Evolutionary conservation across 225 moss, liverwort and hornwort genomes (phyloP).

Genomic region (Ulota crispa): DNA sequence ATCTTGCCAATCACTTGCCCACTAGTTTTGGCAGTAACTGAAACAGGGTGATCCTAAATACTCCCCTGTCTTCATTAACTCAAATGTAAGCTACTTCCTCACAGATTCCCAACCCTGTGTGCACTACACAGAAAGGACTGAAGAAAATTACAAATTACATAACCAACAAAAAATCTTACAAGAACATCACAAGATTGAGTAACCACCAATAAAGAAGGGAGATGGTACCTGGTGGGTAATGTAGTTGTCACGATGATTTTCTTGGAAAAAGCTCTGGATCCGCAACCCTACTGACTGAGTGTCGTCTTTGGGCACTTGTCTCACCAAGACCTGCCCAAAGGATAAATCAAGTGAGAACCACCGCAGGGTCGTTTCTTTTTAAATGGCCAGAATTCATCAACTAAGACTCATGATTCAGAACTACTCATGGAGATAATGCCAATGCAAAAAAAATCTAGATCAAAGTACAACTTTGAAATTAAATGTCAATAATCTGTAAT

Average conservation of each 20-base stretch:
- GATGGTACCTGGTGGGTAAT: conserved; percentile 65
- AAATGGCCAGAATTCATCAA: neutral
- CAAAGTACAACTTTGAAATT: neutral
- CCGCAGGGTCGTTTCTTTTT: neutral
- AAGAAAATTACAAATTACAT: too few species aligned
- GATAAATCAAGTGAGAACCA: conserved; percentile 7
- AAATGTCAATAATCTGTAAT: neutral
- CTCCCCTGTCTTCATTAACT: too few species aligned
- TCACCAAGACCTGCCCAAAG: conserved; percentile 66
- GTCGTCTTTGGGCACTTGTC: conserved; percentile 67
- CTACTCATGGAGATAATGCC: neutral
- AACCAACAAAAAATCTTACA: too few species aligned
- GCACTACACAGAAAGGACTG: too few species aligned
- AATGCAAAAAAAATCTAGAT: neutral
- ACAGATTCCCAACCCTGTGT: too few species aligned
- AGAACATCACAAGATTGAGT: too few species aligned
- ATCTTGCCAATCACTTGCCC: too few species aligned
- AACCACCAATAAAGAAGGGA: neutral
- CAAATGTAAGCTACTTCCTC: too few species aligned
- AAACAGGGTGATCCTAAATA: too few species aligned
- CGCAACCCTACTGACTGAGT: conserved; percentile 42
- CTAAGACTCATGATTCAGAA: neutral
- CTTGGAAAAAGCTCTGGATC: conserved; percentile 62
- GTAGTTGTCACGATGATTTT: conserved; percentile 60
- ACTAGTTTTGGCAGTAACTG: too few species aligned